Percentiles rank a stretch among this genome's conserved stretches.
These are phyloP conservation scores for Podospora pseudoanserina DNA, from an alignment of 495 filamentous ascomycete genomes.

Conservation along the genomic window DNA sequence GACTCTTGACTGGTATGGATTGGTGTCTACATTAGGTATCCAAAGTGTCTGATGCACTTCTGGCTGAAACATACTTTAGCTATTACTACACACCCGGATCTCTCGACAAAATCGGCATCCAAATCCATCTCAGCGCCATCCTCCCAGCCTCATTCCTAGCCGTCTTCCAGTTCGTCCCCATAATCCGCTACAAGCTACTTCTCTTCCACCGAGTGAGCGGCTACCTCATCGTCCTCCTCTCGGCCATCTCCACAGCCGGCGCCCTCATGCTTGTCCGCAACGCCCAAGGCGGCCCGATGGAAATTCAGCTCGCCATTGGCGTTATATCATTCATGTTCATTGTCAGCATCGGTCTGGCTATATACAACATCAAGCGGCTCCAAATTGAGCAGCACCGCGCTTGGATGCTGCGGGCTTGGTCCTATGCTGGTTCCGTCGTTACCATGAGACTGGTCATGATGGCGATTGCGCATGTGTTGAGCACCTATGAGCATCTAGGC, in stretches of 20 bases:
- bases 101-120: constrained; percentile 42
- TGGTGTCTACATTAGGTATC: too few species aligned
- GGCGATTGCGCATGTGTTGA: constrained; percentile 32
- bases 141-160: constrained; percentile 49
- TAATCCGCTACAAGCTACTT: constrained; percentile 45
- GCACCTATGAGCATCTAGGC: neutral
- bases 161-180: constrained; percentile 51
- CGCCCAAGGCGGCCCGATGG: constrained; percentile 45
- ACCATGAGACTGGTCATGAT: constrained; percentile 45
- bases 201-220: constrained; percentile 53
- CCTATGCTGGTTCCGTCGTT: constrained; percentile 46
- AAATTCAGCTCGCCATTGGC: constrained; percentile 37
- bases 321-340: constrained; percentile 39
- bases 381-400: constrained; percentile 56
- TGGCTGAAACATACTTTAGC: constrained; percentile 19
- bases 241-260: constrained; percentile 39
- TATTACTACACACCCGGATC: constrained; percentile 38
- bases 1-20: constrained; percentile 42
- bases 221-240: constrained; percentile 46
- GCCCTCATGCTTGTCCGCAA: constrained; percentile 43
- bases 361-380: constrained; percentile 50
- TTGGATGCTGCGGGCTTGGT: constrained; percentile 55
- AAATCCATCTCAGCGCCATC: constrained; percentile 45
- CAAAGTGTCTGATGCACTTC: neutral
- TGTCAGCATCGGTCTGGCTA: constrained; percentile 36